Percentiles rank a stretch among this genome's conserved stretches.
Conservation (phyloP, 2,329 filamentous ascomycete species). For the Neoscytalidium dimidiatum region DNA sequence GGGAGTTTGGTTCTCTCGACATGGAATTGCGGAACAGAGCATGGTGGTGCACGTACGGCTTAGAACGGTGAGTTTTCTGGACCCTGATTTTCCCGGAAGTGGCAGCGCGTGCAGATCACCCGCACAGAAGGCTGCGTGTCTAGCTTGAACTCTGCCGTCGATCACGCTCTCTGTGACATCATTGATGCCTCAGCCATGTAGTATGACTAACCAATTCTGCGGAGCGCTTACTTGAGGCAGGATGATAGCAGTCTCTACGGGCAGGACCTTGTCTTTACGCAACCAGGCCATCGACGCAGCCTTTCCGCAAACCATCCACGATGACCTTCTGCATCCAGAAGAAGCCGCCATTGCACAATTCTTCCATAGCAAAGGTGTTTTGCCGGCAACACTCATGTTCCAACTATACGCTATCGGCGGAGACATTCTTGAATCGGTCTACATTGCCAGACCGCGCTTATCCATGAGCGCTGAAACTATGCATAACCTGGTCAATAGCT, state of each 20-base stretch:
- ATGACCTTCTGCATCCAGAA: background rate
- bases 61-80: background rate
- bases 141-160: background rate
- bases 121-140: background rate
- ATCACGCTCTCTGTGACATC: background rate
- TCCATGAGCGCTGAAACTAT: background rate
- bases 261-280: background rate
- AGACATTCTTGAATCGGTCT: background rate
- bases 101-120: background rate
- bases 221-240: background rate
- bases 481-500: background rate
- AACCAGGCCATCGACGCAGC: background rate
- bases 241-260: background rate
- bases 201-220: background rate
- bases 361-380: background rate
- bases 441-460: background rate
- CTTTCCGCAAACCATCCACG: background rate
- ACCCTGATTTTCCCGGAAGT: background rate
- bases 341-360: background rate
- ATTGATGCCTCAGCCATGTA: too few species aligned
- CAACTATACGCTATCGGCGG: background rate
- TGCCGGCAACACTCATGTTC: background rate
- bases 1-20: background rate
- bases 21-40: background rate
- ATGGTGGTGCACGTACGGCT: background rate